phyloP scores from a whole-genome alignment of 2,329 filamentous ascomycete species.

The Chaetomium sp. region DNA sequence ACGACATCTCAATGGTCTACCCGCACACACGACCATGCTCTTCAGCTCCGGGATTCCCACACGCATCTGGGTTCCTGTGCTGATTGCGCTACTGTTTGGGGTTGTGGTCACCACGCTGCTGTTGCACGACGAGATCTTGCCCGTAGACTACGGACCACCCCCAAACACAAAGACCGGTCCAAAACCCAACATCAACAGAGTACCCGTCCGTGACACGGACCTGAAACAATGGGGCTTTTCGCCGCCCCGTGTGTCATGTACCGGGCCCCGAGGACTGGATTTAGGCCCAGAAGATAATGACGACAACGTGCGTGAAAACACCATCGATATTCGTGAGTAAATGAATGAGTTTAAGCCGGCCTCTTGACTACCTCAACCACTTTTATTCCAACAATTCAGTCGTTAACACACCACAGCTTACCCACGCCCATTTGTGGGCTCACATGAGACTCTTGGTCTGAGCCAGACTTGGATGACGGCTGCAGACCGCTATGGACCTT shows the following conservation, averaged over 20 bases:
- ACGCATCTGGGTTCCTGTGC: neutral
- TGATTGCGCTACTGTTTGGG: neutral
- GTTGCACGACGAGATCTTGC: neutral
- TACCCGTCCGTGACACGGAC: neutral
- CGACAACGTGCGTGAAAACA: slow-evolving; percentile 1
- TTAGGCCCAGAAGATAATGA: neutral
- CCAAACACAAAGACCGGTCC: neutral
- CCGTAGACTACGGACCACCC: neutral
- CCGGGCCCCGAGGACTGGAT: neutral
- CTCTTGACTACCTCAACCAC: neutral
- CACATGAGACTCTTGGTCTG: slow-evolving; percentile 1
- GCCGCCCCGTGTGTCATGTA: neutral
- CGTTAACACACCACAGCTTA: neutral
- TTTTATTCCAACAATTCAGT: neutral
- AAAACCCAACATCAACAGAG: neutral
- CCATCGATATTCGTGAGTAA: slow-evolving; percentile 3
- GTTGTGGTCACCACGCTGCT: neutral
- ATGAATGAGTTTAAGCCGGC: too few relatives aligned
- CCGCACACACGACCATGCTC: too few relatives aligned
- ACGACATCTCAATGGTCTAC: too few relatives aligned
- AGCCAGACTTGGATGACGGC: slow-evolving; percentile 9
- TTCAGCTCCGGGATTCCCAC: neutral
- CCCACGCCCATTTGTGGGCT: slow-evolving; percentile 4
- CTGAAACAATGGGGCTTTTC: neutral
- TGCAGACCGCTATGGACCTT: slow-evolving; percentile 6